Evolutionary conservation across 2,329 filamentous ascomycete genomes (phyloP), one percentile per base, ranked within the genome.

Genomic region (Colletotrichum sp.): DNA sequence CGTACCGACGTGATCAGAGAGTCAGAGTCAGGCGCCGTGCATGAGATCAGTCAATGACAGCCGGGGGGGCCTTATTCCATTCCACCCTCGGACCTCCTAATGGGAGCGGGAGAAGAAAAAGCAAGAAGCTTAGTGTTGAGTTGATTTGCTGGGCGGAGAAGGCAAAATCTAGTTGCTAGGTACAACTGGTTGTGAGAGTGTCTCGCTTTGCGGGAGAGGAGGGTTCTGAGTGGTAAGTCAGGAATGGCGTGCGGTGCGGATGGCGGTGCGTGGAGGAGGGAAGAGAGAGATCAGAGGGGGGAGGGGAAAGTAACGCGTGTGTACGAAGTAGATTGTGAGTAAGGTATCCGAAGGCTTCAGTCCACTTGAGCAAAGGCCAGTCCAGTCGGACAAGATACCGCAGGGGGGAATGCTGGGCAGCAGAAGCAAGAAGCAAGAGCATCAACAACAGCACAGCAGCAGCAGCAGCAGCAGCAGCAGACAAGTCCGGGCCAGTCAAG

Each of bases 21-120:
- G 48, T 65, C 43, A 73, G 64, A 66, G 74, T 76, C 74, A 75
- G 66, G 74, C 66, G 43, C 43, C 43, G 71, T 71, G 72, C 73
- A 73, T 73, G 70, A 70, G 73, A 75, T 73, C 73, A 75, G 70
- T 75, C 73, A 75, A 34, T 73, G 70, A 75, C 70, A 72, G 68
- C 72, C 56, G 66, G 65, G 74, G 58, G 67, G 71, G 64, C 43
- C 70, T 77, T 71, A 72, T 71, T 68, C 70, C 64, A 69, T 77
- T 71, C 75, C 72, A 75, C 75, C 68, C 75, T 71, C 72, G 72
- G 75, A 75, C 72, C 72, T 69, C 56, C 30, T 71, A 12, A 69
- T 52, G 68, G 71, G 64, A 66, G 43, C 28, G 69, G 48, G 58
- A 39, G 43, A 52, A 52, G 55, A 48, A 75, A 75, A 75, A 75